phyloP scores from a whole-genome alignment of 805 yeast genomes.

The Saccharomycopsis sp. region DNA sequence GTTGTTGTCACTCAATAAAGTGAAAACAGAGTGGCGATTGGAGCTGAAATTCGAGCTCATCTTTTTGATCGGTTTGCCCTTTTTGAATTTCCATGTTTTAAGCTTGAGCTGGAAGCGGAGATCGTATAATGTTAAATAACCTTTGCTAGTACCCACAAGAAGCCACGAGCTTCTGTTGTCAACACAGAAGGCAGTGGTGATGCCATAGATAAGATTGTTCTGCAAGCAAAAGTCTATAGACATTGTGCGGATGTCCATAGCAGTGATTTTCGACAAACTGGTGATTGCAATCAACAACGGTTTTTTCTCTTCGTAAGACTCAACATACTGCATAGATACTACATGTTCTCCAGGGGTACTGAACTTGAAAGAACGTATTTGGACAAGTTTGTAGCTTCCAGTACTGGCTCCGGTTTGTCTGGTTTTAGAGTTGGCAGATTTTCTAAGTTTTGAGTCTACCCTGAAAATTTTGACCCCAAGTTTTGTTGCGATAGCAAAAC shows the following conservation, averaged over 20 bases:
- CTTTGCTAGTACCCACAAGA: constrained; percentile 66
- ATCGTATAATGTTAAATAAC: constrained; percentile 78
- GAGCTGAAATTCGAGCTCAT: constrained; percentile 27
- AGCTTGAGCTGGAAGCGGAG: constrained; percentile 55
- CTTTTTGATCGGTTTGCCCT: constrained; percentile 42
- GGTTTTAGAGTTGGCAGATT: constrained; percentile 23
- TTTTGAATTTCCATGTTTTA: constrained; percentile 54
- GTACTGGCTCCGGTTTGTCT: constrained; percentile 11
- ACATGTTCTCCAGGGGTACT: constrained; percentile 42
- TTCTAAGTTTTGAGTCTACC: constrained; percentile 24
- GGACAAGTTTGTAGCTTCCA: constrained; percentile 17
- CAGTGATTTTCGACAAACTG: constrained; percentile 42
- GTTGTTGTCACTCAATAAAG: constrained; percentile 16
- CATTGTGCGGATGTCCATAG: constrained; percentile 56
- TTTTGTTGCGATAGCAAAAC: constrained; percentile 46
- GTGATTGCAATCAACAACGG: constrained; percentile 47
- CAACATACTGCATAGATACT: constrained; percentile 36
- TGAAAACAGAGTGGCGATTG: constrained; percentile 12
- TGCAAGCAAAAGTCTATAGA: constrained; percentile 34
- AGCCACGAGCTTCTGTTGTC: constrained; percentile 55
- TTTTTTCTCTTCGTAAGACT: constrained; percentile 29
- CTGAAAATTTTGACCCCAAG: constrained; percentile 35
- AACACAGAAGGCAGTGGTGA: constrained; percentile 51
- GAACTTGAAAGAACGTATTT: constrained; percentile 21
- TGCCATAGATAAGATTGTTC: constrained; percentile 60